These are phyloP conservation scores for Hemerocallis citrina DNA, from an alignment of 106 monocot genomes.

Conservation along the genomic window DNA sequence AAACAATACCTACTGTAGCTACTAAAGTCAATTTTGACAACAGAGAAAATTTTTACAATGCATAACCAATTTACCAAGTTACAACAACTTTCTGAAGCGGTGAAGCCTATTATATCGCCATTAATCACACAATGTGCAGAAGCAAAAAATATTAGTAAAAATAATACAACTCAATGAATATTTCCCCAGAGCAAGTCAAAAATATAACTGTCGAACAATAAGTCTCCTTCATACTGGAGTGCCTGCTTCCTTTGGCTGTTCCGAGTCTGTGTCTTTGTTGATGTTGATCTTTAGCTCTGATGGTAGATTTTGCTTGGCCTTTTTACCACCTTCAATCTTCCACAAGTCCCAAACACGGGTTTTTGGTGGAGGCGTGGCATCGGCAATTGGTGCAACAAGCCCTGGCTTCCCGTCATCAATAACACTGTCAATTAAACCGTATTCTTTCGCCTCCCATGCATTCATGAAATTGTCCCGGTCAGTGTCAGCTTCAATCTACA, in stretches of 20 bases:
- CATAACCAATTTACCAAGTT: no score
- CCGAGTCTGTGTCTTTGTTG: conserved; percentile 37
- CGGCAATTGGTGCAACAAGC: conserved; percentile 79
- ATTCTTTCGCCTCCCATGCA: conserved; percentile 95
- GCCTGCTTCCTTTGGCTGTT: conserved; percentile 29
- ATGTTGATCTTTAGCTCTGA: conserved; percentile 58
- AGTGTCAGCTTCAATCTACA: conserved; percentile 76
- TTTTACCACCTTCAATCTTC: conserved; percentile 74
- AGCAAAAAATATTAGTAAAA: no score
- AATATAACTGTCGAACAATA: no score
- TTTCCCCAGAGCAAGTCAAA: no score
- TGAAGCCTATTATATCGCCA: no score
- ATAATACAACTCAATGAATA: no score
- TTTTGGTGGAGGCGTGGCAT: conserved; percentile 65
- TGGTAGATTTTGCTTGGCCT: conserved; percentile 60
- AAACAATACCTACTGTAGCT: no score
- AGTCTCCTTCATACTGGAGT: conserved; percentile 19
- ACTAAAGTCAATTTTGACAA: no score
- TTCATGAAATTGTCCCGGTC: conserved; percentile 96
- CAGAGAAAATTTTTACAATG: no score
- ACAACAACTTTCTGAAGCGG: no score
- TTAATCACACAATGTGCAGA: no score
- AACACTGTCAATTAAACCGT: conserved; percentile 81
- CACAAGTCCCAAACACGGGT: conserved; percentile 76
- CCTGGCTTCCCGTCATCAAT: conserved; percentile 94